phyloP scores from a whole-genome alignment of 140 eudicot species.

The Bidens hawaiensis region DNA sequence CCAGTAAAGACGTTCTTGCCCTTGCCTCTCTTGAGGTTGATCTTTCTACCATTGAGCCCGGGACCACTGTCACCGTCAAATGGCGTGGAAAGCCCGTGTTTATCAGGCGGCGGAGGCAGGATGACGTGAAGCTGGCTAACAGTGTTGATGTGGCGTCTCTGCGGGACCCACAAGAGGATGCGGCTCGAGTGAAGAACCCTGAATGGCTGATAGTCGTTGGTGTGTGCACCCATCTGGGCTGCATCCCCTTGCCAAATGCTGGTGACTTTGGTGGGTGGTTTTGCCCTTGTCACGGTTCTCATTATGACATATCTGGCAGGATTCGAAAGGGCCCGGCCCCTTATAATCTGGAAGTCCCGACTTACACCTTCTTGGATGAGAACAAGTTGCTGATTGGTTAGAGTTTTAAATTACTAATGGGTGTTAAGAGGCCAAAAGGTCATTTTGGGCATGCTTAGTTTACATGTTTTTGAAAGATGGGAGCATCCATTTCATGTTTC shows the following conservation, averaged over 20 bases:
- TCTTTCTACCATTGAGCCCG: conserved; percentile 55
- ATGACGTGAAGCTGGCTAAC: conserved; percentile 43
- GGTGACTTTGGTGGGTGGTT: conserved; percentile 69
- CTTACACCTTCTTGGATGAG: conserved; percentile 48
- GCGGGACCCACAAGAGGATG: conserved; percentile 63
- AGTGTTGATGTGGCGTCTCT: conserved; percentile 48
- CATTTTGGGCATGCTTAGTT: conserved; percentile 18
- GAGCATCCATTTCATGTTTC: conserved; percentile 21
- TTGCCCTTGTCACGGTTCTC: conserved; percentile 71
- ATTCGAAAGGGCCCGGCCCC: conserved; percentile 72
- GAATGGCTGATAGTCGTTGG: conserved; percentile 66
- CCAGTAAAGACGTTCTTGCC: conserved; percentile 68
- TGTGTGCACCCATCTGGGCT: conserved; percentile 61
- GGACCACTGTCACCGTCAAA: conserved; percentile 54
- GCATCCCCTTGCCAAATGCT: conserved; percentile 66
- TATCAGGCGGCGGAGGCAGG: conserved; percentile 52
- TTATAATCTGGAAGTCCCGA: conserved; percentile 62
- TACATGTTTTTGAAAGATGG: conserved; percentile 26
- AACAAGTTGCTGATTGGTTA: conserved; percentile 56
- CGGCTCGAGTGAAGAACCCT: conserved; percentile 49
- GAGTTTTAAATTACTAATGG: neutral
- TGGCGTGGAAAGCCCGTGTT: conserved; percentile 78
- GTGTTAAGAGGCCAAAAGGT: no score
- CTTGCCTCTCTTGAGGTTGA: conserved; percentile 64
- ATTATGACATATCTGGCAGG: conserved; percentile 66